Percentiles rank a stretch among this genome's conserved stretches.
Evolutionary conservation across 2,329 filamentous ascomycete genomes (phyloP).

Genomic region (Aureobasidium sp.): DNA sequence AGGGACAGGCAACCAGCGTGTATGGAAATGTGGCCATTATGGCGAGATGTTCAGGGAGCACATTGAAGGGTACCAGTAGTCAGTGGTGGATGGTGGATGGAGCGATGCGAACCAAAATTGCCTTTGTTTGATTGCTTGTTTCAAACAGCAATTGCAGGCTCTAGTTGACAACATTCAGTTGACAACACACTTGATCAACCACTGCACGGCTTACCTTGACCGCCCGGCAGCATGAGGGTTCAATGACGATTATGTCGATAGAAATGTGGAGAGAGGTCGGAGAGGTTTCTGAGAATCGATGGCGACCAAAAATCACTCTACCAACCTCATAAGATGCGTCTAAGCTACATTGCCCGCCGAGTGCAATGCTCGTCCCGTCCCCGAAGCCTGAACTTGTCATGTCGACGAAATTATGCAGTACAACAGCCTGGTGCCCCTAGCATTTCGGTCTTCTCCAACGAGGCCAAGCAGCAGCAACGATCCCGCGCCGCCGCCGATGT

Average conservation of each 20-base stretch:
- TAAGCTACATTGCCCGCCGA: background rate
- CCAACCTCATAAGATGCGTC: background rate
- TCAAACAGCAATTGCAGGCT: background rate
- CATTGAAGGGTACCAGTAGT: background rate
- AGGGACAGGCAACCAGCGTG: constrained; percentile 59
- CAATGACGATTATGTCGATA: constrained; percentile 1
- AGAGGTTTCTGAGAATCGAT: background rate
- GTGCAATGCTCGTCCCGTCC: constrained; percentile 2
- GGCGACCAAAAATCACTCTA: background rate
- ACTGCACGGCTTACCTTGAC: background rate
- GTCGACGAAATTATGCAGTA: constrained; percentile 55
- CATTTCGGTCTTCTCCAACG: constrained; percentile 85
- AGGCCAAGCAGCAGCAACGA: constrained; percentile 83
- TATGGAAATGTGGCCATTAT: constrained; percentile 51
- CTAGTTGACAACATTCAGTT: background rate
- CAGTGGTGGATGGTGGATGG: background rate
- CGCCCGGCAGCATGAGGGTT: background rate
- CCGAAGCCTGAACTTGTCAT: background rate
- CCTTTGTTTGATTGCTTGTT: background rate
- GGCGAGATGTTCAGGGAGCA: constrained; percentile 31
- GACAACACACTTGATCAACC: too few relatives aligned
- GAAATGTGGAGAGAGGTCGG: constrained; percentile 6
- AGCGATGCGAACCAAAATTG: background rate
- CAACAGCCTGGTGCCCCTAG: constrained; percentile 69
- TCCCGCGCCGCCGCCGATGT: constrained; percentile 70